Evolutionary conservation across 352 stramenopile genomes (phyloP).

Genomic region (Blastocystis sp.): DNA sequence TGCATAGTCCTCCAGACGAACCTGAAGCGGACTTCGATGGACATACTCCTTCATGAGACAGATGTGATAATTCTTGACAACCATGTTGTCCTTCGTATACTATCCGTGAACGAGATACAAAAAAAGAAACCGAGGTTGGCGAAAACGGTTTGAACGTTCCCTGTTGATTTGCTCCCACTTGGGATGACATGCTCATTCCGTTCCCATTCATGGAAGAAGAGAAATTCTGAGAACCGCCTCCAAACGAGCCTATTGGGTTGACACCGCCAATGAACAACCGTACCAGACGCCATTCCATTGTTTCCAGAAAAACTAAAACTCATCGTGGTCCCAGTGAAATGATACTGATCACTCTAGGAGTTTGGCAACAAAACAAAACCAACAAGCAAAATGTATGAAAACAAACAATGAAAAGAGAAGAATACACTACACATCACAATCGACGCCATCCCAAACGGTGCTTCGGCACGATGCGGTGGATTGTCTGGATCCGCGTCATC

Average conservation of each 20-base stretch:
- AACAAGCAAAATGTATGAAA: background rate
- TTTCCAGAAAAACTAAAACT: background rate
- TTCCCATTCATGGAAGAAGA: background rate
- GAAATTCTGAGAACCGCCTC: background rate
- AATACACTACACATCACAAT: constrained; percentile 21
- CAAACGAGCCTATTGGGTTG: background rate
- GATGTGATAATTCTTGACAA: constrained; percentile 25
- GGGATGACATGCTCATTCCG: background rate
- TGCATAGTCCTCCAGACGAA: constrained; percentile 48
- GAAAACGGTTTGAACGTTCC: constrained; percentile 41
- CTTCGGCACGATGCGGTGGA: constrained; percentile 3
- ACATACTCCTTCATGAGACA: constrained; percentile 14
- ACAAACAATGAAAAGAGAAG: constrained; percentile 14
- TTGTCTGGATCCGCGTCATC: constrained; percentile 27
- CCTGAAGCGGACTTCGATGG: background rate
- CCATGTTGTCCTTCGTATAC: constrained; percentile 3
- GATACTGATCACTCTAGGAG: no score
- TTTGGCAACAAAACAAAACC: background rate
- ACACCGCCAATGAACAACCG: no score
- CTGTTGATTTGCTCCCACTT: background rate
- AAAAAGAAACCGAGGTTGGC: background rate
- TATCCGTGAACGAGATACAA: background rate
- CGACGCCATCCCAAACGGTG: background rate
- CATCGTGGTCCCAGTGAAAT: background rate
- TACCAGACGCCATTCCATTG: background rate